Percentiles rank a stretch among this genome's conserved stretches.
These are phyloP conservation scores for Eucalyptus rudis DNA, from an alignment of 345 rosid genomes.

Conservation along the genomic window DNA sequence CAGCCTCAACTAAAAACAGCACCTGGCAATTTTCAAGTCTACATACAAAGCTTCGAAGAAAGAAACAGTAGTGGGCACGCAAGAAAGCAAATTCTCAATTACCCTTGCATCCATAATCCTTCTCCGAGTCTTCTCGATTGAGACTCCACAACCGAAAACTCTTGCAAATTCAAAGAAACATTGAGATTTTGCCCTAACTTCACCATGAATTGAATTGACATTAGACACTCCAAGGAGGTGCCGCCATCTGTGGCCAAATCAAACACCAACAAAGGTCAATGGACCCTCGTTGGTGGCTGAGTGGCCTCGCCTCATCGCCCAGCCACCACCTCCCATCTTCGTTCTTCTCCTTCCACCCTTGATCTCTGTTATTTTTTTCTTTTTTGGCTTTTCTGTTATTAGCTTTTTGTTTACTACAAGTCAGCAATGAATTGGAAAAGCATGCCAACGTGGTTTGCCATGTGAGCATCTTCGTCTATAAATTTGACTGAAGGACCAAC, in stretches of 20 bases:
- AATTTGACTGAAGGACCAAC: not conserved
- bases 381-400: not conserved
- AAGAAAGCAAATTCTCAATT: not conserved
- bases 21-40: not conserved
- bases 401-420: not conserved
- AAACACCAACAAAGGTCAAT: not conserved
- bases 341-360: not conserved
- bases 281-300: not conserved
- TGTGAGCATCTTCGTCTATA: not conserved
- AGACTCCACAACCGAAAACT: not conserved
- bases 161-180: not conserved
- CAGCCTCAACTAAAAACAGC: not conserved
- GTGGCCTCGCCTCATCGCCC: not conserved
- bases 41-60: not conserved
- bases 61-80: not conserved
- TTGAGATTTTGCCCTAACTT: not conserved
- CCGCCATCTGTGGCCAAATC: not conserved
- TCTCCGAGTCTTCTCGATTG: not conserved
- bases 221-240: not conserved
- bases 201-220: not conserved
- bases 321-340: not conserved
- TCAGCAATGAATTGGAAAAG: not conserved
- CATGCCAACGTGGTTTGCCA: not conserved
- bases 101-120: not conserved
- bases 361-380: not conserved